Evolutionary conservation across 306 rosid species (phyloP).

Genomic region (Cicer judaicum): DNA sequence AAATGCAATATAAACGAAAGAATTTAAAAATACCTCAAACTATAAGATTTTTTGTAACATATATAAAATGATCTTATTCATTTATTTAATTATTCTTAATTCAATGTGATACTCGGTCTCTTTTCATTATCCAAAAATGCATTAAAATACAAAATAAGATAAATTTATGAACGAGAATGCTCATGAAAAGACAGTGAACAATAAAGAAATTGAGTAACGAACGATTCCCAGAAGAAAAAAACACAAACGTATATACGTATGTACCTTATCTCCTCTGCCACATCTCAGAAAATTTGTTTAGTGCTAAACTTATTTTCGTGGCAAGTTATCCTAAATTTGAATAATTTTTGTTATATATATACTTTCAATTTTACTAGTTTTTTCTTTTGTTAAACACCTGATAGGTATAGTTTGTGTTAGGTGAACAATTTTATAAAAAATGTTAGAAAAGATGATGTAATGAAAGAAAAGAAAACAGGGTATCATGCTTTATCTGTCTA

Average conservation of each 20-base stretch:
- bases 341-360: background rate
- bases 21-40: too few relatives aligned
- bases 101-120: too few relatives aligned
- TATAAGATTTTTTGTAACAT: too few relatives aligned
- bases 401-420: too few relatives aligned
- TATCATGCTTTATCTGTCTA: slow-evolving; percentile 29
- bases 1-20: too few relatives aligned
- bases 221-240: slow-evolving; percentile 13
- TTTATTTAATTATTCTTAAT: too few relatives aligned
- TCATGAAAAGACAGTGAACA: background rate
- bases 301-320: background rate
- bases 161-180: background rate
- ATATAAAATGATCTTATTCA: too few relatives aligned
- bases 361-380: background rate
- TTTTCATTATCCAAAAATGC: too few relatives aligned
- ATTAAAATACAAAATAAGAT: too few relatives aligned
- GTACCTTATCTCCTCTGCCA: slow-evolving; percentile 49
- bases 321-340: background rate
- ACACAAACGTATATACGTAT: slow-evolving; percentile 1
- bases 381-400: too few relatives aligned
- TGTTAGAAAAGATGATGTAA: background rate
- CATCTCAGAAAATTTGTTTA: background rate
- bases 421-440: too few relatives aligned
- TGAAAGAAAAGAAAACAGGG: background rate
- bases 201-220: slow-evolving; percentile 33